A percentile compares a stretch with the other conserved stretches of the same genome.
Evolutionary conservation across 179 eudicot species (phyloP).

Genomic region (Patellifolia procumbens): DNA sequence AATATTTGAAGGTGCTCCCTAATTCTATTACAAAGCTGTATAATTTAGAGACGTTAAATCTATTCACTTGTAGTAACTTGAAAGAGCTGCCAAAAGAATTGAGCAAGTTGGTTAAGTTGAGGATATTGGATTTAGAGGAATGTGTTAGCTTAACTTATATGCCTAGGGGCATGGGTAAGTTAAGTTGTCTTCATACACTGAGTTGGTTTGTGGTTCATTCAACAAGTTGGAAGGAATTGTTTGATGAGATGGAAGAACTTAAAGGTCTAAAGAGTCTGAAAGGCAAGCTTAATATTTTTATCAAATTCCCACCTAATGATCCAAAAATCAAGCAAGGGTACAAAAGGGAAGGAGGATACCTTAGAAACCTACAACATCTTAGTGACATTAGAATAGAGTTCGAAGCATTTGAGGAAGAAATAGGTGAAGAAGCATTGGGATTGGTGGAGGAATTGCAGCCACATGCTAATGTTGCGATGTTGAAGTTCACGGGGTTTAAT

Average conservation of each 20-base stretch:
- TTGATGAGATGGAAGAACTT: neutral
- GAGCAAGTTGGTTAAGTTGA: constrained; percentile 17
- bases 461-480: constrained; percentile 18
- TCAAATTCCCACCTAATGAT: neutral
- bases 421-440: neutral
- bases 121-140: neutral
- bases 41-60: constrained; percentile 19
- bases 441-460: constrained; percentile 10
- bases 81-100: constrained; percentile 13
- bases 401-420: neutral
- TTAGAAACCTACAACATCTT: neutral
- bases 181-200: constrained; percentile 29
- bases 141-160: neutral
- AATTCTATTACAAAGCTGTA: constrained; percentile 1
- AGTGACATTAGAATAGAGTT: no score
- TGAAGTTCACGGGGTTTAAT: neutral
- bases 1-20: neutral
- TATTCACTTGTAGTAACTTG: neutral
- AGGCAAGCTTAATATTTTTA: neutral
- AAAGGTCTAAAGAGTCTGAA: neutral
- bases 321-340: neutral
- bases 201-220: constrained; percentile 23
- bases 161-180: constrained; percentile 25
- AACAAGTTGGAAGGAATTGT: neutral
- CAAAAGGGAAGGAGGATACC: neutral